These are phyloP conservation scores for Mycena maculata DNA, from an alignment of 768 basidiomycete genomes.

Conservation along the genomic window DNA sequence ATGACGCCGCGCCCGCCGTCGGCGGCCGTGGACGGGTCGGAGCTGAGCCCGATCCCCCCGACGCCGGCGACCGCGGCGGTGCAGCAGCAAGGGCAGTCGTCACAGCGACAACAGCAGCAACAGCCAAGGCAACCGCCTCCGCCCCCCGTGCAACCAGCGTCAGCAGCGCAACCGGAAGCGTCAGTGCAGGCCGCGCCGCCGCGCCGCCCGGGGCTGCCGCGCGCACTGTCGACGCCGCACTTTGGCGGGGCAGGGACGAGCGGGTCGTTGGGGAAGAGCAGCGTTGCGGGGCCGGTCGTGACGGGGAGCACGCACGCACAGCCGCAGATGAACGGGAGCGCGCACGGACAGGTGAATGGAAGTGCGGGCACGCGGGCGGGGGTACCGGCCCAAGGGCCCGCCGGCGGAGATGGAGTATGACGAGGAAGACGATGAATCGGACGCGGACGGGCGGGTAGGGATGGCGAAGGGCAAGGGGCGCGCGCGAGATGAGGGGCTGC, in stretches of 20 bases:
- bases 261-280: constrained; percentile 33
- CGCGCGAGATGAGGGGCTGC: constrained; percentile 48
- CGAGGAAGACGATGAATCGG: constrained; percentile 40
- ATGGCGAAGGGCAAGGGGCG: constrained; percentile 22
- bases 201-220: constrained; percentile 19
- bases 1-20: constrained; percentile 26
- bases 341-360: constrained; percentile 2
- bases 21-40: constrained; percentile 35
- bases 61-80: constrained; percentile 18
- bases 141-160: background rate
- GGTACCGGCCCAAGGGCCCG: constrained; percentile 73
- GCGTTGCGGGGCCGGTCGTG: constrained; percentile 28
- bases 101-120: constrained; percentile 7
- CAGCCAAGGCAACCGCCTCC: constrained; percentile 28
- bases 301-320: background rate
- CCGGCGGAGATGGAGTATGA: constrained; percentile 69
- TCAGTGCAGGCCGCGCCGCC: background rate
- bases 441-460: constrained; percentile 23
- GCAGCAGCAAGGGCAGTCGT: background rate
- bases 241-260: constrained; percentile 18
- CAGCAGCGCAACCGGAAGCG: constrained; percentile 34
- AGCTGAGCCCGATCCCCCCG: constrained; percentile 27
- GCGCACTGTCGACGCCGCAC: constrained; percentile 33
- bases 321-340: constrained; percentile 14
- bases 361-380: no score